phyloP scores from a whole-genome alignment of 2,329 filamentous ascomycete species.

The Davidsoniella neocaledoniae region DNA sequence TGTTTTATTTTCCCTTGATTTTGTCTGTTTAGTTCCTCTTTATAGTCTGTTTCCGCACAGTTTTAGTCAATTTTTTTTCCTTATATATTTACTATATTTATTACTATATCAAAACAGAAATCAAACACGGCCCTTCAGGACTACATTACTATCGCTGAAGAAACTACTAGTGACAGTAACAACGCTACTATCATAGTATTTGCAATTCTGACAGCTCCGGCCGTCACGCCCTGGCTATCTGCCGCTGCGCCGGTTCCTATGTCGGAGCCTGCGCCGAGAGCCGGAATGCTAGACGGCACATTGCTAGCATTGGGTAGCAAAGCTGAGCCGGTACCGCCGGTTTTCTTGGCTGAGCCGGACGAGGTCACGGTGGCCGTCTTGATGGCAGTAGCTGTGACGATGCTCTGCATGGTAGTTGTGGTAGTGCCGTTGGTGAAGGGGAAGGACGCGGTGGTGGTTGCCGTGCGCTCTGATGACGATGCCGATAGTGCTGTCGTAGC shows the following conservation, averaged over 20 bases:
- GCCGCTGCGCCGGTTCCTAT: neutral
- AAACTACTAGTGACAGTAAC: neutral
- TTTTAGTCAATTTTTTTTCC: no score
- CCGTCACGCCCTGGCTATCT: neutral
- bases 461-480: neutral
- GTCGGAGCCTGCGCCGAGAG: slow-evolving; percentile 3
- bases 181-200: neutral
- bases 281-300: slow-evolving; percentile 9
- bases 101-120: no score
- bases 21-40: no score
- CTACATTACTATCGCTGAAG: no score
- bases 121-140: no score
- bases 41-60: no score
- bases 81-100: no score
- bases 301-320: slow-evolving; percentile 6
- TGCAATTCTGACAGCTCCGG: neutral
- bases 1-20: no score
- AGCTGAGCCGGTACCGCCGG: neutral
- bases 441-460: neutral
- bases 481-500: neutral
- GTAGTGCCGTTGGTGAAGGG: slow-evolving; percentile 3
- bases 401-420: neutral
- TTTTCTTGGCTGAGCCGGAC: neutral
- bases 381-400: slow-evolving; percentile 8
- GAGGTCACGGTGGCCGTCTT: slow-evolving; percentile 7